phyloP scores from a whole-genome alignment of 2,329 filamentous ascomycete species.

The Microcyclosporella mali region DNA sequence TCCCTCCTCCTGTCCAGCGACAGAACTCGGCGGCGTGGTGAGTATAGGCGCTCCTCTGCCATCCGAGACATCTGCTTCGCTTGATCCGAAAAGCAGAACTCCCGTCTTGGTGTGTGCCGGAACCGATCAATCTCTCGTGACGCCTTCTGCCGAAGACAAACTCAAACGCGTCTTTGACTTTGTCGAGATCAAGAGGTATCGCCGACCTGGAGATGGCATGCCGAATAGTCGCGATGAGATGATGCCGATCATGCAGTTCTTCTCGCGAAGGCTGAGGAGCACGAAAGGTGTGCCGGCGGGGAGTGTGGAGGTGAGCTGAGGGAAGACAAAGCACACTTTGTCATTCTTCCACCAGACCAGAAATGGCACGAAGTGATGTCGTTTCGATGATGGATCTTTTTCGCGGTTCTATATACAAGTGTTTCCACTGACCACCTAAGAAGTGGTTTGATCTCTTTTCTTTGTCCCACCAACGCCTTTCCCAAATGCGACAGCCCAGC shows the following conservation, averaged over 20 bases:
- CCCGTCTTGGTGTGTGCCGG: constrained; percentile 59
- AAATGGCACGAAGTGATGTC: background rate
- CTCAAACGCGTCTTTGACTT: constrained; percentile 50
- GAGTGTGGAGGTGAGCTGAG: constrained; percentile 41
- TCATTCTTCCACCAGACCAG: no score
- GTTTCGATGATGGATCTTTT: background rate
- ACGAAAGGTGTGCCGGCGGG: constrained; percentile 49
- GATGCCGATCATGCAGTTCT: constrained; percentile 80
- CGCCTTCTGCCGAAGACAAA: constrained; percentile 56
- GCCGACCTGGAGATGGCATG: constrained; percentile 69
- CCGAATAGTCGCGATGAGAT: constrained; percentile 79
- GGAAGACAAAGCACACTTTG: background rate
- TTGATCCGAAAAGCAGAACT: constrained; percentile 52
- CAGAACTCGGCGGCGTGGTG: constrained; percentile 53
- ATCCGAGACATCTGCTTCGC: constrained; percentile 38
- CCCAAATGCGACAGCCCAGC: background rate
- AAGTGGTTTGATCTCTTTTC: no score
- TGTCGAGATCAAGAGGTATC: constrained; percentile 64
- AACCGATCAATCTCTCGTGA: constrained; percentile 46
- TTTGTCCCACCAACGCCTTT: background rate
- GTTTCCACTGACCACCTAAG: no score
- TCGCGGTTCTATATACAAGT: no score
- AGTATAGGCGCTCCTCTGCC: constrained; percentile 58
- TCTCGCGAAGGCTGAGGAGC: constrained; percentile 59
- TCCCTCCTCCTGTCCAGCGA: background rate